Conservation (phyloP, 306 rosid genomes). For the Elaeagnus macrophylla region DNA sequence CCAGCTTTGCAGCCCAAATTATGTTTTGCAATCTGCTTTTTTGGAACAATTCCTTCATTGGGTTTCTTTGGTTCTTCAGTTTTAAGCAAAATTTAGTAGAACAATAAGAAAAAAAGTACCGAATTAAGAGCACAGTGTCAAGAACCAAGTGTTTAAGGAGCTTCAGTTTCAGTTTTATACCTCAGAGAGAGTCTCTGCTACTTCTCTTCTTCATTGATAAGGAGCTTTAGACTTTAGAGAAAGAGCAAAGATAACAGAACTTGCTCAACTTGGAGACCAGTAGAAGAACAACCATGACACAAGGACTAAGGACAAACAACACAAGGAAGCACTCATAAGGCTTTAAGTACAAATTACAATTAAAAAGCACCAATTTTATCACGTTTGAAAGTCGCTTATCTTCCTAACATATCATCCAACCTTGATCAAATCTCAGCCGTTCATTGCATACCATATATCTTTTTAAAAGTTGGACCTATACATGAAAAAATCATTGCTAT, state of each 20-base stretch:
- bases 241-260: not conserved
- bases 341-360: slow-evolving; percentile 4
- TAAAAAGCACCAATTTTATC: not conserved
- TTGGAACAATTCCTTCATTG: not conserved
- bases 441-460: slow-evolving; percentile 7
- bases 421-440: slow-evolving; percentile 25
- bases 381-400: not conserved
- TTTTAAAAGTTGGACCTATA: slow-evolving; percentile 1
- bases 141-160: not conserved
- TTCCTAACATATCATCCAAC: not conserved
- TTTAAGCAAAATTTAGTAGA: not conserved
- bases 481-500: not conserved
- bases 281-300: slow-evolving; percentile 5
- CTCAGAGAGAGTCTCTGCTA: not conserved
- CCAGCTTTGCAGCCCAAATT: slow-evolving; percentile 39
- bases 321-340: slow-evolving; percentile 4
- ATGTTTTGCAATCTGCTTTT: slow-evolving; percentile 38
- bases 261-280: slow-evolving; percentile 1
- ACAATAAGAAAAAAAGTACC: not conserved
- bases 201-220: not conserved
- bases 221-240: slow-evolving; percentile 7
- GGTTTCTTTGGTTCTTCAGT: not conserved
- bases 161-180: not conserved
- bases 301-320: not conserved
- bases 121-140: not conserved